Percentiles rank a stretch among this genome's conserved stretches.
Conservation (phyloP, 148 eudicot species). For the Rhododendron simsii region DNA sequence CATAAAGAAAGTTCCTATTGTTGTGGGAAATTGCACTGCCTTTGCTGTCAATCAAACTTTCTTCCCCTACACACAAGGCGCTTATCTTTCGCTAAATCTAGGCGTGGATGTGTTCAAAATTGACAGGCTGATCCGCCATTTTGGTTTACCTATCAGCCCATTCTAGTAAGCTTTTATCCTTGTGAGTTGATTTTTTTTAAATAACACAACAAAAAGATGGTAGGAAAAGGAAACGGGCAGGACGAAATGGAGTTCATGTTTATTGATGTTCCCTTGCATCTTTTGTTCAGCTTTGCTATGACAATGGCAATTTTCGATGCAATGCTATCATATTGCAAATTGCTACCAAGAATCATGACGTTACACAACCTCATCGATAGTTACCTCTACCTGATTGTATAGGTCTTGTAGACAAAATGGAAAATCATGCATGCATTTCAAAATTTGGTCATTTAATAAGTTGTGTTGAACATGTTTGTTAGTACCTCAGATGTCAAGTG, state of each 20-base stretch:
- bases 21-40: constrained; percentile 93
- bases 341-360: constrained; percentile 1
- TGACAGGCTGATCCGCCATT: constrained; percentile 65
- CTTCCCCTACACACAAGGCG: constrained; percentile 79
- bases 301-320: neutral
- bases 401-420: neutral
- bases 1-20: constrained; percentile 87
- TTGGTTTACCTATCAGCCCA: constrained; percentile 92
- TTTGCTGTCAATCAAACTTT: constrained; percentile 92
- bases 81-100: constrained; percentile 60
- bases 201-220: neutral
- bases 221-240: neutral
- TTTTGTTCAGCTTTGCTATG: neutral
- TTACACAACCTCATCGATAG: neutral
- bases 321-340: neutral
- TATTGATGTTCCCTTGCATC: neutral
- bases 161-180: constrained; percentile 67
- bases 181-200: neutral
- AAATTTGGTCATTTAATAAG: neutral
- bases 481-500: neutral
- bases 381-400: neutral
- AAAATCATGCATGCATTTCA: neutral
- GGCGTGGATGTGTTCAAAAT: constrained; percentile 86
- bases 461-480: neutral
- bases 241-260: neutral